phyloP scores from a whole-genome alignment of 352 stramenopile genomes.

The Phytophthora pistaciae region DNA sequence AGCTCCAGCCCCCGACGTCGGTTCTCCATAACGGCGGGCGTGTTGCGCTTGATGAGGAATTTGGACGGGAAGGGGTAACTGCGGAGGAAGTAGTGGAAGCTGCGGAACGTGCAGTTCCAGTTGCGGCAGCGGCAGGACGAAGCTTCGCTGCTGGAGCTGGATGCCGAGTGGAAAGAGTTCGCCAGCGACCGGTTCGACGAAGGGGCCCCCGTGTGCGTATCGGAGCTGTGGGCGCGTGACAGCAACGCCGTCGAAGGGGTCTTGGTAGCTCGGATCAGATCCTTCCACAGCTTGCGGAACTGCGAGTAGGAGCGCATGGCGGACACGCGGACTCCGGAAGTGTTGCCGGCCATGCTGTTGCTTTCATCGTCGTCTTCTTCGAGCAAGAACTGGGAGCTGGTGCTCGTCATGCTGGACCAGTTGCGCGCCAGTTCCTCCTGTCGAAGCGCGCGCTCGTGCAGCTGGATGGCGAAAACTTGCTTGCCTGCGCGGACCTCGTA shows the following conservation, averaged over 20 bases:
- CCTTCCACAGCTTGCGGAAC: conserved; percentile 67
- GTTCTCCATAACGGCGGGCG: conserved; percentile 41
- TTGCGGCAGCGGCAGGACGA: conserved; percentile 53
- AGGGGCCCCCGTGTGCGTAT: not conserved
- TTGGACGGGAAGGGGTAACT: conserved; percentile 66
- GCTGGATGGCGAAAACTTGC: conserved; percentile 57
- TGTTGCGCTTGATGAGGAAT: conserved; percentile 55
- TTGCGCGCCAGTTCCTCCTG: conserved; percentile 38
- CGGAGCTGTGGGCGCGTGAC: conserved; percentile 17
- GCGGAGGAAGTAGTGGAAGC: conserved; percentile 57
- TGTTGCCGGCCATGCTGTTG: conserved; percentile 19
- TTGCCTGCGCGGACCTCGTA: conserved; percentile 54
- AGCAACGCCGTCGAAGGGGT: conserved; percentile 34
- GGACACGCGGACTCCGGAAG: conserved; percentile 25
- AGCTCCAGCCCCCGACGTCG: conserved; percentile 57
- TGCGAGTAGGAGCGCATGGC: conserved; percentile 65
- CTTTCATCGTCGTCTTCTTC: conserved; percentile 24
- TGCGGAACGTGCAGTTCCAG: conserved; percentile 59
- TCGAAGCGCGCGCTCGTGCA: conserved; percentile 39
- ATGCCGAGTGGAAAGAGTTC: conserved; percentile 24
- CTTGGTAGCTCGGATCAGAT: conserved; percentile 55
- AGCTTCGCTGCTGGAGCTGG: conserved; percentile 7
- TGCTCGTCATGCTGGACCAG: conserved; percentile 40
- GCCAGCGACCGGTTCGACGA: conserved; percentile 16
- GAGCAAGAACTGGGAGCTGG: conserved; percentile 32